Evolutionary conservation across 306 rosid species (phyloP).

Genomic region (Sphenostylis stenocarpa): DNA sequence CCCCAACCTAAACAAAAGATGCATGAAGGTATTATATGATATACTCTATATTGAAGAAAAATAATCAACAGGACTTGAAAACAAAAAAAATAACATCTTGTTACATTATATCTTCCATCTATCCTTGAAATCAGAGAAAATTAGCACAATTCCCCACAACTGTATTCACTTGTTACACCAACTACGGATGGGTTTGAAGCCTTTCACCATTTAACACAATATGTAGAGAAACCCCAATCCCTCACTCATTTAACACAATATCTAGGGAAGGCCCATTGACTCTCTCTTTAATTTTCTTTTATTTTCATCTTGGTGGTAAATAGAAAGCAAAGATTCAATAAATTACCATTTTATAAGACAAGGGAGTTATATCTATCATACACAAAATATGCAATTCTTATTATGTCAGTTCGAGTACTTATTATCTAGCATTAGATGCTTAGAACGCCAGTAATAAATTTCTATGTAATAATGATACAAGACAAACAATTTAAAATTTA

Average conservation of each 20-base stretch:
- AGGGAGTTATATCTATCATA: conserved; percentile 1
- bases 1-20: conserved; percentile 54
- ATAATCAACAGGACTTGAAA: conserved; percentile 19
- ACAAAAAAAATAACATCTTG: neutral
- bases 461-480: neutral
- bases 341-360: conserved; percentile 9
- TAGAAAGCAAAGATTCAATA: conserved; percentile 3
- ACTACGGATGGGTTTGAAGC: conserved; percentile 5
- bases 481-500: neutral
- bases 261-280: neutral
- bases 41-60: conserved; percentile 22
- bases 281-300: neutral
- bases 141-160: conserved; percentile 9
- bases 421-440: conserved; percentile 22
- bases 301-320: neutral
- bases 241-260: conserved; percentile 5
- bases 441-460: neutral
- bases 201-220: conserved; percentile 13
- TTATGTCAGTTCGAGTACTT: neutral
- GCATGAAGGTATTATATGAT: conserved; percentile 27
- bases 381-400: neutral
- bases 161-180: neutral
- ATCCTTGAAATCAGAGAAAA: conserved; percentile 26
- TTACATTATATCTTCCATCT: conserved; percentile 18
- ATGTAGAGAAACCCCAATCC: neutral